phyloP scores from a whole-genome alignment of 2,329 filamentous ascomycete genomes.

The Lecanicillium sp. region DNA sequence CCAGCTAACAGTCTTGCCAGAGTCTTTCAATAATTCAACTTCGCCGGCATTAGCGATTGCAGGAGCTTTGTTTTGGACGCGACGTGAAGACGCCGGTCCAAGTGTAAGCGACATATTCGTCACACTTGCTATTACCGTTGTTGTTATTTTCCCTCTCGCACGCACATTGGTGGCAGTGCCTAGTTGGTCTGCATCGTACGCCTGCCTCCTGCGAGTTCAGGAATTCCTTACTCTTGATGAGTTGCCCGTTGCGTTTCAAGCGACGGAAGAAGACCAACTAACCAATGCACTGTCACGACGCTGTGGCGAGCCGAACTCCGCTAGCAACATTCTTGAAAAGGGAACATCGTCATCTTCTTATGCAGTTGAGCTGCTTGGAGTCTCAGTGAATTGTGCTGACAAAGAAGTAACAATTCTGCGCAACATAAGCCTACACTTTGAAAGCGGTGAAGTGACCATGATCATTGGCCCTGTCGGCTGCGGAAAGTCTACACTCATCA shows the following conservation, averaged over 20 bases:
- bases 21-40: neutral
- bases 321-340: no score
- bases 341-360: no score
- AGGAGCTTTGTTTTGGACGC: conserved; percentile 5
- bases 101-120: conserved; percentile 1
- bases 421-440: conserved; percentile 4
- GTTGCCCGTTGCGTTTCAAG: no score
- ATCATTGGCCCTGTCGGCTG: conserved; percentile 13
- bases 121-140: neutral
- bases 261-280: no score
- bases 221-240: neutral
- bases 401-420: neutral
- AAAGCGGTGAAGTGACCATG: conserved; percentile 19
- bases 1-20: no score
- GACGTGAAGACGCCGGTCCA: neutral
- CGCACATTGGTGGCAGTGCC: neutral
- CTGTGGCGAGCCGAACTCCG: no score
- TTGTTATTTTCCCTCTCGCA: neutral
- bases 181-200: neutral
- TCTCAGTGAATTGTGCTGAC: neutral
- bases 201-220: conserved; percentile 3
- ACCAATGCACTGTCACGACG: no score
- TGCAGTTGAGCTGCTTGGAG: neutral
- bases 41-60: conserved; percentile 1
- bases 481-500: conserved; percentile 14